phyloP scores from a whole-genome alignment of 1,139 yeast genomes.

The Hansenula lynferdii region DNA sequence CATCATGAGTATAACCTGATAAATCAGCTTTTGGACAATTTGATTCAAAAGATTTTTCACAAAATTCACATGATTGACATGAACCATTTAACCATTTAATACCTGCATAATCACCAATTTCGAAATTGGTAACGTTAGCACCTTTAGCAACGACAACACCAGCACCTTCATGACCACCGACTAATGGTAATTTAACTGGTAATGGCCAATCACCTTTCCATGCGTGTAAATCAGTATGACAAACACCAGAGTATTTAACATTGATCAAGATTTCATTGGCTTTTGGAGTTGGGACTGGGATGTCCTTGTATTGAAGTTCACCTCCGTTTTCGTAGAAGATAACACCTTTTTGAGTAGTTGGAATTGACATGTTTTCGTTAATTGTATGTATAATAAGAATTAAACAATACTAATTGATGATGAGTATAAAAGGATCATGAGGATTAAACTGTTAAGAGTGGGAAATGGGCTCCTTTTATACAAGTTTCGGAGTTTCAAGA shows the following conservation, averaged over 20 bases:
- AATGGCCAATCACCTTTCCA: constrained; percentile 73
- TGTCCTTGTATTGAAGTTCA: constrained; percentile 46
- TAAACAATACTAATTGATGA: background rate
- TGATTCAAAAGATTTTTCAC: constrained; percentile 50
- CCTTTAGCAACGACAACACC: constrained; percentile 61
- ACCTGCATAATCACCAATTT: constrained; percentile 61
- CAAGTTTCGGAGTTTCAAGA: too few relatives aligned
- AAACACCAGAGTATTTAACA: constrained; percentile 64
- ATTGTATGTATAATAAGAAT: background rate
- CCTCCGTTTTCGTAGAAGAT: constrained; percentile 47
- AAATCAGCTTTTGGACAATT: constrained; percentile 57
- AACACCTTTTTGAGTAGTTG: constrained; percentile 47
- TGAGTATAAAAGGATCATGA: background rate
- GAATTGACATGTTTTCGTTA: constrained; percentile 28
- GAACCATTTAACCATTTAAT: constrained; percentile 65
- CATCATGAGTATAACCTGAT: constrained; percentile 66
- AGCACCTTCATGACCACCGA: constrained; percentile 72
- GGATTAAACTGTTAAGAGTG: background rate
- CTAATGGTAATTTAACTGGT: constrained; percentile 54
- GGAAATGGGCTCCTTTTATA: background rate
- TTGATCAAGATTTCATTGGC: constrained; percentile 56
- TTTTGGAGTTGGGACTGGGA: constrained; percentile 57
- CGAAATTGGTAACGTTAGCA: constrained; percentile 51
- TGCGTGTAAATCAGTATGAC: constrained; percentile 68
- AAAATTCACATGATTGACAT: constrained; percentile 56